These are phyloP conservation scores for Starmerella kuoi DNA, from an alignment of 805 yeast genomes.

Conservation along the genomic window DNA sequence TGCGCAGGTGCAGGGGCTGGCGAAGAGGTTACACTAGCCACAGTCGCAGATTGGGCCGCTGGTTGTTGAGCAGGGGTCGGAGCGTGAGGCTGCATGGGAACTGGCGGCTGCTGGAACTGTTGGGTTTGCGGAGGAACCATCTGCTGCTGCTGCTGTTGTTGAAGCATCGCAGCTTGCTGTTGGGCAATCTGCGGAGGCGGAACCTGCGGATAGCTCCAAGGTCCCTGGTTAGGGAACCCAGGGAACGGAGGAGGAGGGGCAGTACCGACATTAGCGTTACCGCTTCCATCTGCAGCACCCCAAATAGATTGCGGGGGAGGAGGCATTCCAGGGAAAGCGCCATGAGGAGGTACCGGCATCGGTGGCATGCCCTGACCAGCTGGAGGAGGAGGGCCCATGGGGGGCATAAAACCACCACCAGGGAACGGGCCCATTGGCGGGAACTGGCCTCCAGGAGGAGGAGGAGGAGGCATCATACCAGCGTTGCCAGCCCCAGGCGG, in stretches of 20 bases:
- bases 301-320: slow-evolving; percentile 1
- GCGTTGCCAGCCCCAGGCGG: background rate
- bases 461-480: slow-evolving; percentile 1
- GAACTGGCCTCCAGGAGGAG: background rate
- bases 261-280: slow-evolving; percentile 1
- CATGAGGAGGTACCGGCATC: slow-evolving; percentile 2
- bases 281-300: slow-evolving; percentile 3
- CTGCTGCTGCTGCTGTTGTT: slow-evolving; percentile 2
- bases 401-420: background rate
- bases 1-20: too few species aligned
- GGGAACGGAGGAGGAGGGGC: slow-evolving; percentile 4
- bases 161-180: background rate
- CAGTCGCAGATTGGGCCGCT: too few species aligned
- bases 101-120: too few species aligned
- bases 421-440: background rate
- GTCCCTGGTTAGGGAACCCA: background rate
- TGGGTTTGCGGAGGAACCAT: too few species aligned
- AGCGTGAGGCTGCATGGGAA: too few species aligned
- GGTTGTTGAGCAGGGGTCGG: too few species aligned
- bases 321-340: background rate
- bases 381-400: background rate
- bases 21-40: too few species aligned
- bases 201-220: slow-evolving; percentile 2
- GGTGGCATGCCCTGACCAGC: slow-evolving; percentile 2
- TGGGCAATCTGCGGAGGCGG: background rate